Evolutionary conservation across 208 protist genomes (phyloP), one percentile per base, ranked within the genome.

Genomic region (Borovskyia barvae): DNA sequence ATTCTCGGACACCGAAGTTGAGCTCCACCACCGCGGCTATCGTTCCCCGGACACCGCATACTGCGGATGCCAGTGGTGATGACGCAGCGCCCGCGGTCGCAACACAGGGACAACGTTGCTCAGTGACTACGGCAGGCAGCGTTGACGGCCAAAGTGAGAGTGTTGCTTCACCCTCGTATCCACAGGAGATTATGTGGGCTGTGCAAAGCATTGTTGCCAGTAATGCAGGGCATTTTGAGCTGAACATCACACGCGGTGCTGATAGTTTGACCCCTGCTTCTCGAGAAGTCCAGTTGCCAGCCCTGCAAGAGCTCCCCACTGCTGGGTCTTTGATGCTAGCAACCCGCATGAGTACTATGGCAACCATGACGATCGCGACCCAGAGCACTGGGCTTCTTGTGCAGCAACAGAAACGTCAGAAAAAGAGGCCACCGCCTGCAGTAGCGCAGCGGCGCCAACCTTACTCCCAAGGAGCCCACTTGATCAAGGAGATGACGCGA

Each of bases 211-310:
- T 71, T 28, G 29, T 71, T 20, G 64, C 64, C 5, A 71, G 55
- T 54, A 71, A 71, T 35, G 49, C 55, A 11, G 64, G 64, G 3
- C 64, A 64, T 28, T 71, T 64, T 24, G 64, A 71, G 41, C 48
- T 71, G n/a, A 71, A 64, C 55, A 32, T 59, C 6, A 24, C 36
- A 29, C 64, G 55, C 39, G 64, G 55, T 35, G 64, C 64, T 11
- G 64, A 71, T 56, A 71, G 48, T 4, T 39, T 71, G 41, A 58
- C 46, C 12, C 39, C 64, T 1, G 48, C 41, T 15, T 8, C 26
- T 6, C n/a, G 11, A 4, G 39, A 28, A 3, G 24, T 11, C 3
- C 40, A 28, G 11, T 33, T 32, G 17, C 36, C 48, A 0, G 32
- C 54, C 12, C 35, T 71, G 64, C 39, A 58, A 20, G 64, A 71